Evolutionary conservation across 2,329 filamentous ascomycete species (phyloP), one percentile per base, ranked within the genome.

Genomic region (Curvularia sp.): DNA sequence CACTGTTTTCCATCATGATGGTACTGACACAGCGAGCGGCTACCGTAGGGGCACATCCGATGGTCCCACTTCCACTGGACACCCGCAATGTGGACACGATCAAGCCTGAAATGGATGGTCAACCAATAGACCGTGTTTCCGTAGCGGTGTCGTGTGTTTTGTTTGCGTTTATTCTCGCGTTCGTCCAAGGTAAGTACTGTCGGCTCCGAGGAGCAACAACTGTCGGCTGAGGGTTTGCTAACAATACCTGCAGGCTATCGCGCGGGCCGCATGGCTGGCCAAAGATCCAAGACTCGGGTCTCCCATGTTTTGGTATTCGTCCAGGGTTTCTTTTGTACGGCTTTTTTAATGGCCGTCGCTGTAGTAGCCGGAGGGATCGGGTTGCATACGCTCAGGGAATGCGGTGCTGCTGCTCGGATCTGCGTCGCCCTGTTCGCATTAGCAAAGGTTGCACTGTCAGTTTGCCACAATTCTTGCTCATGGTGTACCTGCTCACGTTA

Each of bases 381-480:
- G 13, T 49, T 76, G 5, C 57, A 63, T 6, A 66, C 67, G 10
- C 42, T 65, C n/a, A 46, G 30, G 6, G 61, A 70, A 35, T 79
- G 77, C 53, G 49, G 67, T 18, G 66, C 61, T 13, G 73, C 71
- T 3, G 75, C 77, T 56, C 66, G 73, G 55, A 54, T 75, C 18
- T 79, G 77, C 55, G 67, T 79, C 12, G 64, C 64, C 6, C 73
- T 78, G 60, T 79, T 78, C 54, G 60, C 70, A 26, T 57, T 48
- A 10, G 68, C 68, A 38, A 79, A 79, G 51, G 58, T 74, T 2
- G 20, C 65, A 15, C 58, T 76, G 58, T 70, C 48, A 57, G 65
- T 58, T 15, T 38, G n/a, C 24, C 22, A 30, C 20, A 33, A n/a
- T 12, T 5, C 20, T 42, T 20, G 9, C n/a, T 7, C 13, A 15